Evolutionary conservation across 1,284 basidiomycete genomes (phyloP), one percentile per base, ranked within the genome.

Genomic region (Microbotryum scabiosae): DNA sequence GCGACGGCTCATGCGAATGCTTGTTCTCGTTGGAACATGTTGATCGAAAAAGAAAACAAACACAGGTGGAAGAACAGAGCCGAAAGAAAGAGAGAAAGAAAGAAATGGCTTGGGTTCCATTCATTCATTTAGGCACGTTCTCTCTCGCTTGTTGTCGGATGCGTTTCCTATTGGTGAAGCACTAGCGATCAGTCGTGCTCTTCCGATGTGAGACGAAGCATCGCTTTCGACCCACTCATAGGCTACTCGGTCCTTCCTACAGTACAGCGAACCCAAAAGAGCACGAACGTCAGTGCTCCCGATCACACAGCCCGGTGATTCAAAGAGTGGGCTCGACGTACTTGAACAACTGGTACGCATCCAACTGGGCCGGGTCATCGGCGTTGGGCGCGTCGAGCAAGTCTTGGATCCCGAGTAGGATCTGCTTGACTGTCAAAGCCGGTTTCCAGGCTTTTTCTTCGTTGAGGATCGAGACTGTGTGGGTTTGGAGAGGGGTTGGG

Each of bases 391-490:
- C 58, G 30, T 65, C 59, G 50, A 71, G 64, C 32, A 70, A 57
- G 28, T 73, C 71, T 57, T 73, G 71, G 9, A 73, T 64, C 4
- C 96, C 96, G 20, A 97, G 80, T 28, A 97, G 79, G 69, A 99
- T 93, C 82, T 97, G 93, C 76, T 98, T 99, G 78, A 99, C 91
- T 2, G 93, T 98, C 71, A 99, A 97, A 2, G 92, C 88, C 12
- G 96, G 92, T 75, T 97, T 97, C 96, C 96, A 99, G 6, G 86
- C 87, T 77, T 98, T 98, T 77, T 99, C 96, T 75, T 99, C 96
- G 74, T 98, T 94, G 46, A 99, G 78, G 73, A 99, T 99, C 18
- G 92, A 97, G 25, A 98, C 54, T 48, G 46, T 23, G n/a, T n/a
- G n/a, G n/a, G n/a, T n/a, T n/a, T n/a, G n/a, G n/a, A n/a, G n/a